Conservation (phyloP, 768 basidiomycete species). For the Leccinum subgranulosum region DNA sequence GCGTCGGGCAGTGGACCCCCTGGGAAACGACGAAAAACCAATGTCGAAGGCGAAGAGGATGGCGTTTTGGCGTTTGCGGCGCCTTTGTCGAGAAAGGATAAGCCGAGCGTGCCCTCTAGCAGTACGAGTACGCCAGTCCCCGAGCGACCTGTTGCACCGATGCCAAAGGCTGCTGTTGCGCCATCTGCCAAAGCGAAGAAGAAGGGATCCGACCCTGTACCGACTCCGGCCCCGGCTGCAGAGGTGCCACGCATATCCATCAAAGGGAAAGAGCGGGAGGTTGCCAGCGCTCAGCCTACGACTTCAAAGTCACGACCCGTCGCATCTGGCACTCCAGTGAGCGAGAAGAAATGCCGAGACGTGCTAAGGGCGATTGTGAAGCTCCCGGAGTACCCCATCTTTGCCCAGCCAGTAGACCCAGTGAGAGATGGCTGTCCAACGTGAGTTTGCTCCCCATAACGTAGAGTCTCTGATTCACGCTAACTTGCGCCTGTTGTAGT, state of each 20-base stretch:
- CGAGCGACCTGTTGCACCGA: slow-evolving; percentile 27
- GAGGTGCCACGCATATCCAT: slow-evolving; percentile 40
- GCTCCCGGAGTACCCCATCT: slow-evolving; percentile 68
- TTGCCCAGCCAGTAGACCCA: slow-evolving; percentile 82
- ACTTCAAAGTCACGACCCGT: slow-evolving; percentile 40
- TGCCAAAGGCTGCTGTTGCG: slow-evolving; percentile 24
- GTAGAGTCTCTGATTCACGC: background rate
- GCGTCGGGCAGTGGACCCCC: slow-evolving; percentile 36
- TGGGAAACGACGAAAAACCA: slow-evolving; percentile 58
- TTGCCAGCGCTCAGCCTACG: slow-evolving; percentile 31
- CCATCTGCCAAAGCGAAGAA: slow-evolving; percentile 41
- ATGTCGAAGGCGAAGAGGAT: slow-evolving; percentile 47
- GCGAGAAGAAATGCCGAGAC: slow-evolving; percentile 82
- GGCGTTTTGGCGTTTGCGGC: slow-evolving; percentile 62
- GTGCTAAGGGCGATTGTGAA: slow-evolving; percentile 58
- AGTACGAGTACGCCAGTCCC: slow-evolving; percentile 41
- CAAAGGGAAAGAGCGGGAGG: slow-evolving; percentile 79
- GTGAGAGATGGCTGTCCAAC: slow-evolving; percentile 83
- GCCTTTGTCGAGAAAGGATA: slow-evolving; percentile 55
- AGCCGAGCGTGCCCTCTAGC: slow-evolving; percentile 31
- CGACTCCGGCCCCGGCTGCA: slow-evolving; percentile 15
- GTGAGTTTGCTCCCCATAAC: slow-evolving; percentile 46
- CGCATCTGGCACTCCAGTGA: slow-evolving; percentile 49
- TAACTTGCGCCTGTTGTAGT: slow-evolving; percentile 38
- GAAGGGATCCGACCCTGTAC: slow-evolving; percentile 31